phyloP scores from a whole-genome alignment of 1,284 basidiomycete genomes.

The Fomitopsis palustris region DNA sequence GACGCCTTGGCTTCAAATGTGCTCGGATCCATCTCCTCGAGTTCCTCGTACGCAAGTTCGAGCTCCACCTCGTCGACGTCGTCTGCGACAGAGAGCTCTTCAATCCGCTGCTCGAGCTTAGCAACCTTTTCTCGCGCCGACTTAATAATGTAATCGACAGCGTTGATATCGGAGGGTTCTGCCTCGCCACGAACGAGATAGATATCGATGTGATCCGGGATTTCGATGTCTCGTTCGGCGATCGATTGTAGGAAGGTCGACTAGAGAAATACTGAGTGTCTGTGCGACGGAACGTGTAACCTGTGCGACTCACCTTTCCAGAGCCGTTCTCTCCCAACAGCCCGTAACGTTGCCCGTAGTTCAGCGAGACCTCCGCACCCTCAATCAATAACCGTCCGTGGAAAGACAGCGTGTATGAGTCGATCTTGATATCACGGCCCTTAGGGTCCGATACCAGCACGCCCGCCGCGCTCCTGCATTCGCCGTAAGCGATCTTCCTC shows the following conservation, averaged over 20 bases:
- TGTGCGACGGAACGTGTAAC: not conserved
- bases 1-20: slow-evolving; percentile 97
- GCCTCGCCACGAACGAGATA: slow-evolving; percentile 96
- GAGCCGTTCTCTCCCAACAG: slow-evolving; percentile 96
- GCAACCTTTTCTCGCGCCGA: slow-evolving; percentile 95
- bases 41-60: slow-evolving; percentile 91
- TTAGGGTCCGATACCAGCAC: slow-evolving; percentile 92
- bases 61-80: slow-evolving; percentile 84
- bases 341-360: slow-evolving; percentile 96
- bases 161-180: slow-evolving; percentile 95
- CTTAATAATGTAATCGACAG: slow-evolving; percentile 92
- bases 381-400: slow-evolving; percentile 95
- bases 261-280: slow-evolving; percentile 25
- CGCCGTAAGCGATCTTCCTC: not conserved
- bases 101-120: slow-evolving; percentile 92
- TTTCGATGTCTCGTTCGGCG: slow-evolving; percentile 91
- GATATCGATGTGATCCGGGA: slow-evolving; percentile 95
- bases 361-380: slow-evolving; percentile 82
- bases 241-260: slow-evolving; percentile 57
- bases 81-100: slow-evolving; percentile 89
- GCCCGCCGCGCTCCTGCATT: slow-evolving; percentile 77
- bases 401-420: slow-evolving; percentile 94
- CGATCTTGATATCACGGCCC: slow-evolving; percentile 96
- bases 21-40: slow-evolving; percentile 94
- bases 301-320: slow-evolving; percentile 73